Conservation (phyloP, 495 filamentous ascomycete species). For the Durotheca rogersii region DNA sequence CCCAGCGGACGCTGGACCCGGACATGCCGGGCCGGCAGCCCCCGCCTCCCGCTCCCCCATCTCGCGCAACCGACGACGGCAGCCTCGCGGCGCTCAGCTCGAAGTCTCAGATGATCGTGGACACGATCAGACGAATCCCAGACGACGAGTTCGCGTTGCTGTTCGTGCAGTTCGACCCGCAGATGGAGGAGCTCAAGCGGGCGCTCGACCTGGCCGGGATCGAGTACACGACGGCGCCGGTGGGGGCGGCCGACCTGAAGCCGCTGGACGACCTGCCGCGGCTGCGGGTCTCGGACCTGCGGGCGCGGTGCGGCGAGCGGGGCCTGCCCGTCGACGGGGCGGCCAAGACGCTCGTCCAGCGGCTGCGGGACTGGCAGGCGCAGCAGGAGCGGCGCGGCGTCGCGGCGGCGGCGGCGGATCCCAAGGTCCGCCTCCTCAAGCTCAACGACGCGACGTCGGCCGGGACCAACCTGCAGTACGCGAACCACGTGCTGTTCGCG, state of each 20-base stretch:
- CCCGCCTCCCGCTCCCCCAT: not conserved
- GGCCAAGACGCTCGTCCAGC: slow-evolving; percentile 4
- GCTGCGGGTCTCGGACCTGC: slow-evolving; percentile 8
- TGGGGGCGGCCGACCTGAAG: not conserved
- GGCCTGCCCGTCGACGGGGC: slow-evolving; percentile 17
- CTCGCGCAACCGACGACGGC: too few species aligned
- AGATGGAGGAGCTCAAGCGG: slow-evolving; percentile 21
- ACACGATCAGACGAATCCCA: slow-evolving; percentile 25
- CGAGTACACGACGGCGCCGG: slow-evolving; percentile 15
- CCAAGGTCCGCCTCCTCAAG: slow-evolving; percentile 65
- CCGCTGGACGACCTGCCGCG: not conserved
- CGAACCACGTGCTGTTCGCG: slow-evolving; percentile 77
- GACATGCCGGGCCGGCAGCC: slow-evolving; percentile 1
- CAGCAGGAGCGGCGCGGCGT: slow-evolving; percentile 14
- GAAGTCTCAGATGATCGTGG: slow-evolving; percentile 29
- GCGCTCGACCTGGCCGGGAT: slow-evolving; percentile 25
- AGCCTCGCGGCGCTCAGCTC: slow-evolving; percentile 2
- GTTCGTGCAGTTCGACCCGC: slow-evolving; percentile 37
- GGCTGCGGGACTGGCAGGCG: slow-evolving; percentile 1
- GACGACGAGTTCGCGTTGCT: slow-evolving; percentile 32
- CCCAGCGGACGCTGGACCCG: not conserved
- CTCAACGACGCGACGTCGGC: slow-evolving; percentile 64
- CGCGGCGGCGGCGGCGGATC: not conserved
- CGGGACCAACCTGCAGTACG: slow-evolving; percentile 70
- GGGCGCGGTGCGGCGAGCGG: slow-evolving; percentile 7